A percentile compares a stretch with the other conserved stretches of the same genome.
These are phyloP conservation scores for Tilletia caries DNA, from an alignment of 1,284 basidiomycete species.

Conservation along the genomic window DNA sequence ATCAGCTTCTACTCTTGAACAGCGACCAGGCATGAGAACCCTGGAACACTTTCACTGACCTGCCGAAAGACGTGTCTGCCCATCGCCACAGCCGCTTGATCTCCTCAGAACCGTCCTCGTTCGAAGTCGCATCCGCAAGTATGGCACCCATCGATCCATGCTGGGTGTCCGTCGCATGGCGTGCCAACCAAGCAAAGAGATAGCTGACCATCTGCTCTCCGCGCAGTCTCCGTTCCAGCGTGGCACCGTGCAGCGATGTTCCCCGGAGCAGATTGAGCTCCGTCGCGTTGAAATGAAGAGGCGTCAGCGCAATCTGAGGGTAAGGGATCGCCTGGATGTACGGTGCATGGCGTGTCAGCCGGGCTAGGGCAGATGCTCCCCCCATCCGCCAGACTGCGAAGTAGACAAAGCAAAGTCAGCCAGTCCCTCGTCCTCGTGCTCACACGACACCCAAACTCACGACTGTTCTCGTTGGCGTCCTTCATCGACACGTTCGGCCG, in stretches of 20 bases:
- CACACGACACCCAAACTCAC: not conserved
- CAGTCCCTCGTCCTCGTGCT: not conserved
- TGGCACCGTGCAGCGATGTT: not conserved
- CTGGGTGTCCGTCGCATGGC: no score
- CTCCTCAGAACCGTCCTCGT: not conserved
- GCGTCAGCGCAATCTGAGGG: slow-evolving; percentile 5
- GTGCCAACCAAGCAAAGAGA: not conserved
- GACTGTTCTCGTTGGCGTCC: no score
- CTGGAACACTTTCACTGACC: not conserved
- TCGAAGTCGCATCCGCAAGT: not conserved
- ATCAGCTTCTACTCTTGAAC: not conserved
- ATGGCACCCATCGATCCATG: not conserved
- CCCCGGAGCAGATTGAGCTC: slow-evolving; percentile 6
- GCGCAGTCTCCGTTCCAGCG: not conserved
- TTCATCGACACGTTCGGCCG: no score
- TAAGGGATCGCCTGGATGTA: slow-evolving; percentile 7
- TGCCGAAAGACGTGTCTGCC: slow-evolving; percentile 11
- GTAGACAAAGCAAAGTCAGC: no score
- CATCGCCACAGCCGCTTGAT: not conserved
- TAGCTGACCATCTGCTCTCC: not conserved
- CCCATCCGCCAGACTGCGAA: not conserved
- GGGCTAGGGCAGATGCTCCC: not conserved
- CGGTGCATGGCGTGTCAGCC: not conserved
- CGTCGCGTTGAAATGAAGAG: not conserved
- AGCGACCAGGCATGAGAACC: not conserved